phyloP scores from a whole-genome alignment of 352 stramenopile species.

The Pseudoperonospora humuli region DNA sequence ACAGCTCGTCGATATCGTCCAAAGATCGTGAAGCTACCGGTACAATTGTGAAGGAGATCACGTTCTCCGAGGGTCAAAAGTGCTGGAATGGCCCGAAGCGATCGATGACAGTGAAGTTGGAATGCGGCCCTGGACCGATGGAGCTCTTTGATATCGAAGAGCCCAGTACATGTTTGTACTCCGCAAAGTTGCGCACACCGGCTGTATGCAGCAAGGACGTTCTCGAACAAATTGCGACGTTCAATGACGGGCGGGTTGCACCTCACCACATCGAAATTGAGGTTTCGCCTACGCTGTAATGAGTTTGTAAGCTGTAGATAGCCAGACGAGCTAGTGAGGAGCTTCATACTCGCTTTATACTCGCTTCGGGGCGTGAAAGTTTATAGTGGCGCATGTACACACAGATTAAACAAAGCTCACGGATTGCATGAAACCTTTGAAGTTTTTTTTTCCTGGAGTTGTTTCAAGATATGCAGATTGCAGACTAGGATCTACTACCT shows the following conservation, averaged over 20 bases:
- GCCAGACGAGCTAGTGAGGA: no score
- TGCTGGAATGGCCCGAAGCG: constrained; percentile 86
- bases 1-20: neutral
- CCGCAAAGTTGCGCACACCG: constrained; percentile 68
- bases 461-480: no score
- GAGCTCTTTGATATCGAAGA: constrained; percentile 73
- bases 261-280: constrained; percentile 64
- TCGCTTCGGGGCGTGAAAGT: no score
- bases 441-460: no score
- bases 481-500: no score
- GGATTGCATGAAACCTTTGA: no score
- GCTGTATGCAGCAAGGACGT: constrained; percentile 48
- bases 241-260: constrained; percentile 15
- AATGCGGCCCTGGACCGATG: constrained; percentile 55
- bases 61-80: constrained; percentile 59
- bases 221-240: constrained; percentile 30
- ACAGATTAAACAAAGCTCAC: no score
- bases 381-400: no score
- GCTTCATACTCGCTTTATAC: no score
- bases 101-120: constrained; percentile 66
- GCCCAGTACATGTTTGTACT: constrained; percentile 82
- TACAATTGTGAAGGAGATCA: constrained; percentile 22
- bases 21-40: constrained; percentile 4
- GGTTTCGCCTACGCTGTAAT: constrained; percentile 40
- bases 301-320: neutral